A percentile compares a stretch with the other conserved stretches of the same genome.
These are phyloP conservation scores for Ceratocystis eucalypticola DNA, from an alignment of 2,329 filamentous ascomycete genomes.

Conservation along the genomic window DNA sequence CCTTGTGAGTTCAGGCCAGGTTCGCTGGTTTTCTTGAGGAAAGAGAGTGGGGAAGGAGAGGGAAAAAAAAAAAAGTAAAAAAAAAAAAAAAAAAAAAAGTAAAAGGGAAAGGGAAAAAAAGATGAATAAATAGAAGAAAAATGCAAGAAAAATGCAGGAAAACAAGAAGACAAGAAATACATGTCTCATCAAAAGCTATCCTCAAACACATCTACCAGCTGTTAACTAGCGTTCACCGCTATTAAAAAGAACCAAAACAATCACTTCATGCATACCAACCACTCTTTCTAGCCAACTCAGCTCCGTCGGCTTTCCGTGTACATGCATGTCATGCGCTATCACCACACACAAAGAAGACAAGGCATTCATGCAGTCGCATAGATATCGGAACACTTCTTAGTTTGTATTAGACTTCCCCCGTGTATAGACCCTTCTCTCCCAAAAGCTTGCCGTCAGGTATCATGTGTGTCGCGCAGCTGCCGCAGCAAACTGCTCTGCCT, in stretches of 20 bases:
- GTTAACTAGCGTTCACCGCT: background rate
- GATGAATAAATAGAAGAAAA: background rate
- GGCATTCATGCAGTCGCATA: background rate
- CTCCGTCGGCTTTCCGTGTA: background rate
- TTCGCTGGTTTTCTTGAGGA: background rate
- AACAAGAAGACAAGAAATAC: background rate
- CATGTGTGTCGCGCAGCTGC: constrained; percentile 32
- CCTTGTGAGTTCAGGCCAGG: background rate
- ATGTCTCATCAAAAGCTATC: background rate
- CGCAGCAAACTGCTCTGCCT: constrained; percentile 80
- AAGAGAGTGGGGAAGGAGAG: background rate
- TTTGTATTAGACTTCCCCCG: no score
- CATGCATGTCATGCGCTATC: background rate
- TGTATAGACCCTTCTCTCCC: background rate
- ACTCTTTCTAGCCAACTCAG: no score
- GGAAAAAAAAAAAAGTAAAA: background rate
- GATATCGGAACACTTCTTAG: no score
- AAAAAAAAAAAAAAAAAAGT: constrained; percentile 2
- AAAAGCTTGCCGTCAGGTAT: background rate
- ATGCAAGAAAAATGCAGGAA: background rate
- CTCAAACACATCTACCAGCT: background rate
- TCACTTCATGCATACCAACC: no score
- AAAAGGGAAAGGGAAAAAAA: background rate
- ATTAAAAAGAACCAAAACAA: background rate
- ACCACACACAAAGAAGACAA: background rate